These are phyloP conservation scores for Cicer cuneatum DNA, from an alignment of 306 rosid species.

Conservation along the genomic window DNA sequence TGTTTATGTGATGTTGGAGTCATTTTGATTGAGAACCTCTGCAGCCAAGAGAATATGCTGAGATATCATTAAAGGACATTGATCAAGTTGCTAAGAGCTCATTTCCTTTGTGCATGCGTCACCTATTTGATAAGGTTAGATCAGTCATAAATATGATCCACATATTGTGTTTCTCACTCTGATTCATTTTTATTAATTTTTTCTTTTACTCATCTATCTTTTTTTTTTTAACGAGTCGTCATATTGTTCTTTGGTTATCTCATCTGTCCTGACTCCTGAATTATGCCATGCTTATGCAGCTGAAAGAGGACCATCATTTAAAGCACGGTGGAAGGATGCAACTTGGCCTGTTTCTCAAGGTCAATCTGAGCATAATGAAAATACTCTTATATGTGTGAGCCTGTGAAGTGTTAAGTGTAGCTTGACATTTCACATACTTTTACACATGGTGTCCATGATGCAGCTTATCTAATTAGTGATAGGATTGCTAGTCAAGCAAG, in stretches of 20 bases:
- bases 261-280: conserved; percentile 41
- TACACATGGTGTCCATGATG: conserved; percentile 28
- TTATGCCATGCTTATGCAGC: conserved; percentile 56
- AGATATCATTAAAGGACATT: conserved; percentile 78
- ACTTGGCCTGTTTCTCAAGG: conserved; percentile 97
- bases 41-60: conserved; percentile 77
- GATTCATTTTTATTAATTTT: background rate
- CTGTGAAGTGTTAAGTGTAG: conserved; percentile 26
- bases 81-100: conserved; percentile 83
- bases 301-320: conserved; percentile 96
- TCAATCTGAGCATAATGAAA: conserved; percentile 42
- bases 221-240: conserved; percentile 25
- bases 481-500: too few species aligned
- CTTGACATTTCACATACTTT: conserved; percentile 34
- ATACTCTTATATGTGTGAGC: conserved; percentile 9
- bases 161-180: conserved; percentile 25
- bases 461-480: conserved; percentile 28
- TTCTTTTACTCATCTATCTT: conserved; percentile 6
- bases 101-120: conserved; percentile 95
- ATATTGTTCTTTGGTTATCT: conserved; percentile 17
- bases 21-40: conserved; percentile 44
- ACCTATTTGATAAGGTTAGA: conserved; percentile 88
- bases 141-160: conserved; percentile 23
- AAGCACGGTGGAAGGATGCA: conserved; percentile 99
- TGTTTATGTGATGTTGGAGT: conserved; percentile 25